Conservation (phyloP, 768 basidiomycete genomes). For the Termitomyces sp. region DNA sequence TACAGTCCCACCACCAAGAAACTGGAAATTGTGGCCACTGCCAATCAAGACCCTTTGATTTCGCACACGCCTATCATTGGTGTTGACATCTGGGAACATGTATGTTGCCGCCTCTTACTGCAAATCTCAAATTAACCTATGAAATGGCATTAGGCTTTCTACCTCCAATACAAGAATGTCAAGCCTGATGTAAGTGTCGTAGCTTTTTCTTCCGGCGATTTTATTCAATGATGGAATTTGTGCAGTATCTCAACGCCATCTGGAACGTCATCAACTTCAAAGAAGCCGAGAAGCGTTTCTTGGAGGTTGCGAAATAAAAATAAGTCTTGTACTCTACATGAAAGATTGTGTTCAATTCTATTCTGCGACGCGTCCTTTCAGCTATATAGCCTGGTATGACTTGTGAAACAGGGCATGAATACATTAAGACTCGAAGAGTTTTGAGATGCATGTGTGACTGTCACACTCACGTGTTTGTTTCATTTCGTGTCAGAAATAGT, state of each 20-base stretch:
- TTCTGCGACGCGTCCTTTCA: neutral
- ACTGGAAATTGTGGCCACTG: constrained; percentile 87
- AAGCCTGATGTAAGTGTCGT: constrained; percentile 77
- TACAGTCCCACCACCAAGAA: constrained; percentile 60
- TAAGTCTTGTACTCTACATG: neutral
- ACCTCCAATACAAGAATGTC: constrained; percentile 84
- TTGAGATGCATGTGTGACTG: neutral
- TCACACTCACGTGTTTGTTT: constrained; percentile 2
- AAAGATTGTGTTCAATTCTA: neutral
- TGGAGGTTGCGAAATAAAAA: constrained; percentile 26
- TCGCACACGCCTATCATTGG: constrained; percentile 87
- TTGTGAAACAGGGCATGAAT: neutral
- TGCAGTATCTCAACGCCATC: constrained; percentile 87
- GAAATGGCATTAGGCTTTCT: constrained; percentile 50
- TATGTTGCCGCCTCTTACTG: constrained; percentile 24
- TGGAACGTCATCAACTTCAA: constrained; percentile 97
- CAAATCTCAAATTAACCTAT: neutral
- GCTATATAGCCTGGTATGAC: neutral
- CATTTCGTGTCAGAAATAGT: neutral
- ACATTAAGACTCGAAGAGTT: no score
- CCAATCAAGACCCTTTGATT: constrained; percentile 91
- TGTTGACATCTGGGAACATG: constrained; percentile 97
- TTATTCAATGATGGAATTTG: neutral
- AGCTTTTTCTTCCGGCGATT: neutral
- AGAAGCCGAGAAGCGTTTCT: constrained; percentile 68